Evolutionary conservation across 2,329 filamentous ascomycete species (phyloP), one percentile per base, ranked within the genome.

Genomic region (Lasiodiplodia gonubiensis): DNA sequence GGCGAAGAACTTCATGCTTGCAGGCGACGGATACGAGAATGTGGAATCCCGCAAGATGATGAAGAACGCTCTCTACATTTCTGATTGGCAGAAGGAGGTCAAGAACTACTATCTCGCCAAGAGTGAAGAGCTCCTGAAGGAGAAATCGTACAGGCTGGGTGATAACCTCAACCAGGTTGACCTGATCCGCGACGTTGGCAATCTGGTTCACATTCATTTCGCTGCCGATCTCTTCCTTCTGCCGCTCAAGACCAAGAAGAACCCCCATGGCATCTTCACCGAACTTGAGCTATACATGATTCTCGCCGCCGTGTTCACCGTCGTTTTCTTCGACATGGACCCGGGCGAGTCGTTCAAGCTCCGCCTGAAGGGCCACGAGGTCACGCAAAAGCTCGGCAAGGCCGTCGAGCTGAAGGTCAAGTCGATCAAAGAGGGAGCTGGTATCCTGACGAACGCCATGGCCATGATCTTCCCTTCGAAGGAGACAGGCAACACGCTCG

Each of bases 61-160:
- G 76, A 81, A 82, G 35, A 82, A 86, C 67, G 82, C 88, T 10
- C 78, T 93, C 1, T 88, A 88, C 76, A 82, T 85, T 21, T 84
- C 85, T 4, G 82, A 86, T 23, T 92, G 90, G 87, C 80, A 86
- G 37, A 78, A 81, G n/a, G 83, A 89, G 48, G 82, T 93, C 70
- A 89, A 88, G 77, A 75, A 78, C 0, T 94, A 93, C 75, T 94
- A 92, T 77, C 82, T 88, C 4, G 77, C 84, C 16, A 88, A 86
- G 12, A 90, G 88, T 0, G 80, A 86, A 61, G 80, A 85, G 33
- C 82, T 95, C 2, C 82, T 96, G 23, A 76, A 80, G 0, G 83
- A 88, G 33, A 91, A 92, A 76, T 87, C 86, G 52, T 91, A 88
- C 77, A 85, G 83, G 67, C 83, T 94, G 33, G 85, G 82, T 4